These are phyloP conservation scores for Rhodomyrtus psidioides DNA, from an alignment of 441 rosid genomes.

Conservation along the genomic window DNA sequence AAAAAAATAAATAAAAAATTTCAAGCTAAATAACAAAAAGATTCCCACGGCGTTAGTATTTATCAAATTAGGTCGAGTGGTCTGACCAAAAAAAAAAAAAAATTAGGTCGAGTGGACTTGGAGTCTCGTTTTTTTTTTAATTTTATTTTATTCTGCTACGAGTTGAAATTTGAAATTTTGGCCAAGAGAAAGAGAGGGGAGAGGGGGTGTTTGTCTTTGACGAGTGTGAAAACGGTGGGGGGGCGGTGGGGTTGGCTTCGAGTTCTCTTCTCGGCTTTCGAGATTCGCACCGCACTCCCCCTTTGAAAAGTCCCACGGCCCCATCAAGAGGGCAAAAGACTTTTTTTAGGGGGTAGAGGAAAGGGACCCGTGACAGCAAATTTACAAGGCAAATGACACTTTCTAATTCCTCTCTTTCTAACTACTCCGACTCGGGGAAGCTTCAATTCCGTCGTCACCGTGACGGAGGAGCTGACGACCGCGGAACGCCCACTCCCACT, in stretches of 20 bases:
- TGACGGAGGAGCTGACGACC: neutral
- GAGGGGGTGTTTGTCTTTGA: neutral
- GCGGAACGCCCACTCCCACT: neutral
- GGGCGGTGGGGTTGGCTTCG: no score
- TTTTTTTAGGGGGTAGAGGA: neutral
- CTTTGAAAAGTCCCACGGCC: neutral
- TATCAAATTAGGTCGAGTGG: no score
- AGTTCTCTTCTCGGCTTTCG: neutral
- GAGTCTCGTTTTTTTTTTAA: neutral
- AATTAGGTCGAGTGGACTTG: neutral
- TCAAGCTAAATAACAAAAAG: no score
- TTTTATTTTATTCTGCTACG: neutral
- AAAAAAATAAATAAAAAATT: neutral
- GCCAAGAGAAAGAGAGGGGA: neutral
- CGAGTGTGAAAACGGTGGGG: neutral
- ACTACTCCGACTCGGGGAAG: neutral
- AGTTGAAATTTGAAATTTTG: neutral
- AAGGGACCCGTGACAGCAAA: neutral
- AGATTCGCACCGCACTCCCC: neutral
- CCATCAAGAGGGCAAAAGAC: neutral
- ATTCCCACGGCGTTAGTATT: no score
- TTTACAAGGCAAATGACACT: neutral
- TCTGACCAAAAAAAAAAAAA: no score
- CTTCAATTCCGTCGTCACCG: neutral
- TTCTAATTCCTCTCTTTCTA: neutral